phyloP scores from a whole-genome alignment of 2,329 filamentous ascomycete species.

The Pleoardoris graminearum region DNA sequence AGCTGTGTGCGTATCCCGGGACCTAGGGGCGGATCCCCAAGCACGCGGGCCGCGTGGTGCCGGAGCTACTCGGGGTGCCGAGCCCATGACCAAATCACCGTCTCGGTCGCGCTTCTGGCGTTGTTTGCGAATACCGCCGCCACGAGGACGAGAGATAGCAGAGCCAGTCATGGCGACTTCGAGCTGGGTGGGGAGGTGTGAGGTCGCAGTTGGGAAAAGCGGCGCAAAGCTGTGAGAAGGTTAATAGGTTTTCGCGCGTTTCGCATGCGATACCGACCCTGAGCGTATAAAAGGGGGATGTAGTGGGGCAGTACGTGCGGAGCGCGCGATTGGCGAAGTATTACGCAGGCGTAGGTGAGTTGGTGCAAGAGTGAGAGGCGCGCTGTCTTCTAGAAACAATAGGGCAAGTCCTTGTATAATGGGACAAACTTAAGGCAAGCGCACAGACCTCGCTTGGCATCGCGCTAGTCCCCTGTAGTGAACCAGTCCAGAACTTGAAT shows the following conservation, averaged over 20 bases:
- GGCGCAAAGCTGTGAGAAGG: neutral
- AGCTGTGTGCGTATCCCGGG: neutral
- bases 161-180: slow-evolving; percentile 8
- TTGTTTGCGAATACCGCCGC: slow-evolving; percentile 28
- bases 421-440: neutral
- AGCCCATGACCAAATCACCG: slow-evolving; percentile 65
- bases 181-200: neutral
- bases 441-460: neutral
- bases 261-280: neutral
- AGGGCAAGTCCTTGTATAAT: too few relatives aligned
- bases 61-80: slow-evolving; percentile 31
- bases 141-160: slow-evolving; percentile 8
- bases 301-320: too few relatives aligned
- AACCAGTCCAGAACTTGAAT: too few relatives aligned
- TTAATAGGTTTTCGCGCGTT: neutral
- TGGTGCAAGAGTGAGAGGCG: neutral
- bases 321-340: neutral
- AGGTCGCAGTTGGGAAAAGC: neutral
- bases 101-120: slow-evolving; percentile 58
- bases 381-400: too few relatives aligned
- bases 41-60: neutral
- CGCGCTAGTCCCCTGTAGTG: too few relatives aligned
- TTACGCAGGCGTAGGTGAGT: neutral
- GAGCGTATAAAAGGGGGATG: neutral
- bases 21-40: slow-evolving; percentile 4